Conservation (phyloP, 352 stramenopile species). For the Pythium insidiosum region DNA sequence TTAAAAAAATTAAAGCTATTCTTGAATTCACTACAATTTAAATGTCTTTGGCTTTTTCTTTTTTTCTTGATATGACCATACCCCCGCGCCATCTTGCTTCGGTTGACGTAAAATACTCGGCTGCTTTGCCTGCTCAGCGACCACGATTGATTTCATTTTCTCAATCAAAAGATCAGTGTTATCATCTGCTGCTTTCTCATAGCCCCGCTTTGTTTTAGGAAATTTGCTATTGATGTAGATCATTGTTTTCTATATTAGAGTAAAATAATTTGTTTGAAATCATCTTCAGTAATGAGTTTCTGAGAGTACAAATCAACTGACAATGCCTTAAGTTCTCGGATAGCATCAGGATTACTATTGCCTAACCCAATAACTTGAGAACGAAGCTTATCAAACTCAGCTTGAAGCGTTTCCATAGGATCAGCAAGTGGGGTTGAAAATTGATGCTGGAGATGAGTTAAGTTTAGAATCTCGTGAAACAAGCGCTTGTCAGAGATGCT, state of each 20-base stretch:
- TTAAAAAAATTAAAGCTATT: too few species aligned
- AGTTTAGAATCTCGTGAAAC: slow-evolving; percentile 2
- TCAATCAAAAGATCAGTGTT: too few species aligned
- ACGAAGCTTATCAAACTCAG: slow-evolving; percentile 9
- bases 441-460: slow-evolving; percentile 3
- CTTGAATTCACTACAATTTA: too few species aligned
- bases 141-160: too few species aligned
- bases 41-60: too few species aligned
- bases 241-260: background rate
- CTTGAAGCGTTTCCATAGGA: background rate
- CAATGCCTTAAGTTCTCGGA: slow-evolving; percentile 5
- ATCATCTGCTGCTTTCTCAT: too few species aligned
- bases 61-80: too few species aligned
- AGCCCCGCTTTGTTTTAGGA: too few species aligned
- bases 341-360: slow-evolving; percentile 5
- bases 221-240: background rate
- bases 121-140: too few species aligned
- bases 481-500: slow-evolving; percentile 2
- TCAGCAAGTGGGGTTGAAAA: background rate
- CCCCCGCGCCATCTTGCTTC: too few species aligned
- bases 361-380: slow-evolving; percentile 1
- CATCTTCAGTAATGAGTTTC: slow-evolving; percentile 3
- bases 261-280: slow-evolving; percentile 4
- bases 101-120: too few species aligned
- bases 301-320: slow-evolving; percentile 8